Percentiles rank a stretch among this genome's conserved stretches.
Conservation (phyloP, 2,329 filamentous ascomycete genomes). For the Cryphonectria carpinicola region DNA sequence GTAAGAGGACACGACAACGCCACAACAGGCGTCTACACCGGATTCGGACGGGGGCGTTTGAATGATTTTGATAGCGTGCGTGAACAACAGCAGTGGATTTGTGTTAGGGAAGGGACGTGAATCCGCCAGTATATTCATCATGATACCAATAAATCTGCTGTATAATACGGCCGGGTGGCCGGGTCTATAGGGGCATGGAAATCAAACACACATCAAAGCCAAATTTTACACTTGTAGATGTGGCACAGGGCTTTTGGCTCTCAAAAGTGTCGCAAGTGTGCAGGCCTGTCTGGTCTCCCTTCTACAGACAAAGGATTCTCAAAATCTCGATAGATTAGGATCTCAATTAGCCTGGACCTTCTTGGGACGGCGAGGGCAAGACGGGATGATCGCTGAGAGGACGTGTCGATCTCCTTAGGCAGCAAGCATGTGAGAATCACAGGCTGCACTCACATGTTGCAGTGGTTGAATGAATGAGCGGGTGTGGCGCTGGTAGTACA, state of each 20-base stretch:
- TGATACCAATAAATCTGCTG: conserved; percentile 19
- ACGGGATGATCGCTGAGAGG: too few relatives aligned
- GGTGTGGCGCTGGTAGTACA: background rate
- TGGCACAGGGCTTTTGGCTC: background rate
- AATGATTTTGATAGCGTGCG: background rate
- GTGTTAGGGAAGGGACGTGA: background rate
- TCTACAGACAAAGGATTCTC: background rate
- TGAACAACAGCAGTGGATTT: background rate
- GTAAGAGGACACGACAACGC: conserved; percentile 4
- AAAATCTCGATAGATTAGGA: background rate
- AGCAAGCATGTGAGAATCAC: background rate
- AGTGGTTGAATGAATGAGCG: background rate
- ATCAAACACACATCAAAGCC: background rate
- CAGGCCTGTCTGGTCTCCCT: too few relatives aligned
- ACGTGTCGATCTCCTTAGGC: too few relatives aligned
- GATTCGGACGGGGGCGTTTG: conserved; percentile 1
- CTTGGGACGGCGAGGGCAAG: background rate
- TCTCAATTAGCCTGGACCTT: background rate
- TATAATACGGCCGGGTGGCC: background rate
- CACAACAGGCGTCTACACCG: background rate
- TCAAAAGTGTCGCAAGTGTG: too few relatives aligned
- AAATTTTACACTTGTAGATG: background rate
- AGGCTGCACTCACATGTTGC: background rate
- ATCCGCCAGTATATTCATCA: conserved; percentile 15
- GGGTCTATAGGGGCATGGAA: background rate